Evolutionary conservation across 768 basidiomycete species (phyloP).

Genomic region (Podaxis sp.): DNA sequence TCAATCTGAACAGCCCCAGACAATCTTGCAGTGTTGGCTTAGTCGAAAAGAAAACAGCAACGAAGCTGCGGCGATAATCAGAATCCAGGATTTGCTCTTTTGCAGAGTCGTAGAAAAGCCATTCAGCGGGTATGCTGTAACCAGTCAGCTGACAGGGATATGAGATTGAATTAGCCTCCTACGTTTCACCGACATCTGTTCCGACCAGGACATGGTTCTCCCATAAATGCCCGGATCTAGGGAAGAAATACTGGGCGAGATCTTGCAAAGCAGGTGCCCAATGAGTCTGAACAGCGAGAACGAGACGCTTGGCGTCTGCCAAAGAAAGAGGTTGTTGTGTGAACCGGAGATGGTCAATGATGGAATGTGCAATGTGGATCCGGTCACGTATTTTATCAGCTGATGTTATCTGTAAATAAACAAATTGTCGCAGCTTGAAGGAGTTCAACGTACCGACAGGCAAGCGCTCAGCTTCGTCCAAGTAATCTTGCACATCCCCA

Average conservation of each 20-base stretch:
- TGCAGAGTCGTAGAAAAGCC: constrained; percentile 9
- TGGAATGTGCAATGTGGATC: neutral
- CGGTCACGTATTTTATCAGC: neutral
- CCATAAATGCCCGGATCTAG: constrained; percentile 5
- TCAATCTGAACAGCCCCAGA: constrained; percentile 19
- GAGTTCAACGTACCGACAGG: neutral
- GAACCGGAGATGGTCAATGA: constrained; percentile 7
- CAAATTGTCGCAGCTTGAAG: neutral
- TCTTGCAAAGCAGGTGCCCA: neutral
- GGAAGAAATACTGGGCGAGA: constrained; percentile 8
- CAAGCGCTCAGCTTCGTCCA: neutral
- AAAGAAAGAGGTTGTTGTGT: neutral
- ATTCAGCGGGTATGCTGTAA: constrained; percentile 4
- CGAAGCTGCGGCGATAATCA: constrained; percentile 3
- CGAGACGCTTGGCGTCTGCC: neutral
- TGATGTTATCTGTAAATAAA: neutral
- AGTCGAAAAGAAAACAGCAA: neutral
- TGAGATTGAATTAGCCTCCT: neutral
- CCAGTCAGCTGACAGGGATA: neutral
- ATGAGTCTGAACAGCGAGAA: neutral
- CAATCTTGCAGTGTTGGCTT: neutral
- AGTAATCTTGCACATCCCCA: neutral
- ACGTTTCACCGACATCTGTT: neutral
- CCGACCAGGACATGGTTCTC: constrained; percentile 4
- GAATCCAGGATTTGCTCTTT: constrained; percentile 4